These are phyloP conservation scores for Ceriops zippeliana DNA, from an alignment of 345 rosid genomes.

Conservation along the genomic window DNA sequence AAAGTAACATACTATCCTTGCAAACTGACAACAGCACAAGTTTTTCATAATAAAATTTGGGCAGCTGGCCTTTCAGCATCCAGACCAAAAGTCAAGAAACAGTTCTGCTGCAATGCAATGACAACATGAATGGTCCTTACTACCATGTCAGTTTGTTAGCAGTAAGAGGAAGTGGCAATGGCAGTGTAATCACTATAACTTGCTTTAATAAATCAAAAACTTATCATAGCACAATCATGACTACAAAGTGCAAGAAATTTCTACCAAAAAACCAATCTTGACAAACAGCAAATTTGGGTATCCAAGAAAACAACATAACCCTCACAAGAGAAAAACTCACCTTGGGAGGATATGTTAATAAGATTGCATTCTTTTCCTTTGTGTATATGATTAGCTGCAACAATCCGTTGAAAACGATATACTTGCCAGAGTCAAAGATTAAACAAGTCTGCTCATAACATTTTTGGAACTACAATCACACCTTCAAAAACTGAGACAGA, in stretches of 20 bases:
- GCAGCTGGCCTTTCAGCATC: background rate
- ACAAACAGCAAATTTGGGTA: too few relatives aligned
- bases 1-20: background rate
- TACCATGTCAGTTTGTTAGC: too few relatives aligned
- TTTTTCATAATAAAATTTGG: background rate
- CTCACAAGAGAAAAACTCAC: slow-evolving; percentile 34
- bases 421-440: slow-evolving; percentile 81
- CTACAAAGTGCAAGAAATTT: too few relatives aligned
- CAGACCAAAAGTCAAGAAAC: background rate
- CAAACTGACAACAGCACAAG: slow-evolving; percentile 2
- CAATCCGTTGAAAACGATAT: slow-evolving; percentile 73
- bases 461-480: background rate
- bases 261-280: too few relatives aligned
- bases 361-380: slow-evolving; percentile 89
- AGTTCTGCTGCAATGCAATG: background rate
- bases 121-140: too few relatives aligned
- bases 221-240: too few relatives aligned
- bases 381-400: slow-evolving; percentile 80
- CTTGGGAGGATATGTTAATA: slow-evolving; percentile 91
- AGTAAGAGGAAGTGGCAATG: too few relatives aligned
- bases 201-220: too few relatives aligned
- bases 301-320: background rate
- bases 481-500: background rate
- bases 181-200: too few relatives aligned
- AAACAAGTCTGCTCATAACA: slow-evolving; percentile 8